Evolutionary conservation across 179 eudicot genomes (phyloP).

Genomic region (Drosera spatulata): DNA sequence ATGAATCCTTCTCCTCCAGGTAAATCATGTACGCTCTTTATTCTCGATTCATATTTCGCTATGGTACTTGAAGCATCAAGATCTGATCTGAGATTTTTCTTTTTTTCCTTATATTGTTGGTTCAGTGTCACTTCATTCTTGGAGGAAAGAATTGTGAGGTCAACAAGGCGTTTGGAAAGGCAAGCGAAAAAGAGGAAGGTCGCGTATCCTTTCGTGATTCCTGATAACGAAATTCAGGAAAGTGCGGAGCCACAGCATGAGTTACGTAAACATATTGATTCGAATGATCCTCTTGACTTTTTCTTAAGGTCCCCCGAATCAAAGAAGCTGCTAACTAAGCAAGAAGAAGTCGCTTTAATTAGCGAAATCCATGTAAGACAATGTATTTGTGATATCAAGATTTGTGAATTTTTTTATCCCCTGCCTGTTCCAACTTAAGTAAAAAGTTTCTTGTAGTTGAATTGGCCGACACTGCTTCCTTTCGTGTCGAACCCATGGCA

Average conservation of each 20-base stretch:
- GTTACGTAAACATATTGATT: slow-evolving; percentile 33
- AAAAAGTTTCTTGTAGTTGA: too few species aligned
- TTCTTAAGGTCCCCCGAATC: slow-evolving; percentile 63
- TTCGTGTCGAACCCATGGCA: too few species aligned
- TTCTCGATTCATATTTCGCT: background rate
- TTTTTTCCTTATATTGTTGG: slow-evolving; percentile 20
- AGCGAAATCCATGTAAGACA: slow-evolving; percentile 51
- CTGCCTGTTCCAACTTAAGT: too few species aligned
- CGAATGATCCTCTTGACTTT: slow-evolving; percentile 57
- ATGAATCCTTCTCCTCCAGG: slow-evolving; percentile 34
- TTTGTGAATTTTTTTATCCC: background rate
- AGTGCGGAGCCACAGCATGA: slow-evolving; percentile 23
- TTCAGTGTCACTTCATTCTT: slow-evolving; percentile 16
- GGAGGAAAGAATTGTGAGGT: slow-evolving; percentile 48
- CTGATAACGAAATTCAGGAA: slow-evolving; percentile 20
- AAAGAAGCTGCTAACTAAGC: slow-evolving; percentile 54
- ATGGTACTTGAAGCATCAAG: background rate
- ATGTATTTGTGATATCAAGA: background rate
- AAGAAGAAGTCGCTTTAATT: slow-evolving; percentile 60
- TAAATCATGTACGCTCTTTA: slow-evolving; percentile 8
- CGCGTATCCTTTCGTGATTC: slow-evolving; percentile 28
- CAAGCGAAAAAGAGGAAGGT: slow-evolving; percentile 45
- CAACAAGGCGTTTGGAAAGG: slow-evolving; percentile 76
- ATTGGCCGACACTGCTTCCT: too few species aligned
- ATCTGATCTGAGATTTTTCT: background rate